These are phyloP conservation scores for Nigrospora sphaerica DNA, from an alignment of 2,329 filamentous ascomycete species.

Conservation along the genomic window DNA sequence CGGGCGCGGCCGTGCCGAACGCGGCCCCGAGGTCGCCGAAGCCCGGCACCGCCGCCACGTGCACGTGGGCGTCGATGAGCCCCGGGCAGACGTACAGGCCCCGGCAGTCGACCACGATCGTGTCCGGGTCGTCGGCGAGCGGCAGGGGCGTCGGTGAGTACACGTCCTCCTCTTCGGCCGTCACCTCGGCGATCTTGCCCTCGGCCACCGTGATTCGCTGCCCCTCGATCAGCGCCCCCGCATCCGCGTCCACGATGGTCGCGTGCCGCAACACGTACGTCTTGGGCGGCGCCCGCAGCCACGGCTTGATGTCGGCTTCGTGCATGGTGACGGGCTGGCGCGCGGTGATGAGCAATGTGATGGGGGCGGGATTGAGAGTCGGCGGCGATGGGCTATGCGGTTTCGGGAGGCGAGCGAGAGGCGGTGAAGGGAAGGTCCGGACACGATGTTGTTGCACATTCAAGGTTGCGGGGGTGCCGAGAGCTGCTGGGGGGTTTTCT, in stretches of 20 bases:
- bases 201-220: constrained; percentile 8
- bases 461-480: too few relatives aligned
- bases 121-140: neutral
- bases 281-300: constrained; percentile 11
- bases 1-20: constrained; percentile 15
- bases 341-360: too few relatives aligned
- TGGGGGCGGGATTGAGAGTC: too few relatives aligned
- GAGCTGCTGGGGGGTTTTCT: too few relatives aligned
- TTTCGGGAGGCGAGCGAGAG: too few relatives aligned
- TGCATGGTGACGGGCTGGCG: constrained; percentile 7
- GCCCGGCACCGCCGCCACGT: constrained; percentile 15
- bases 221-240: constrained; percentile 7
- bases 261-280: constrained; percentile 13
- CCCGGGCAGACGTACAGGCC: constrained; percentile 8
- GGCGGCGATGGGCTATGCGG: too few relatives aligned
- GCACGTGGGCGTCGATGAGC: constrained; percentile 15
- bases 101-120: constrained; percentile 7
- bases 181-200: constrained; percentile 11
- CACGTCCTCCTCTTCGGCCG: neutral
- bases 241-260: constrained; percentile 14
- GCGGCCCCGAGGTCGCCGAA: constrained; percentile 10
- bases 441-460: too few relatives aligned
- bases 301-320: constrained; percentile 14
- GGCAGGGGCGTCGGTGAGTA: neutral
- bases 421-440: too few relatives aligned